phyloP scores from a whole-genome alignment of 345 rosid genomes.

The Sisymbrium altissimum region DNA sequence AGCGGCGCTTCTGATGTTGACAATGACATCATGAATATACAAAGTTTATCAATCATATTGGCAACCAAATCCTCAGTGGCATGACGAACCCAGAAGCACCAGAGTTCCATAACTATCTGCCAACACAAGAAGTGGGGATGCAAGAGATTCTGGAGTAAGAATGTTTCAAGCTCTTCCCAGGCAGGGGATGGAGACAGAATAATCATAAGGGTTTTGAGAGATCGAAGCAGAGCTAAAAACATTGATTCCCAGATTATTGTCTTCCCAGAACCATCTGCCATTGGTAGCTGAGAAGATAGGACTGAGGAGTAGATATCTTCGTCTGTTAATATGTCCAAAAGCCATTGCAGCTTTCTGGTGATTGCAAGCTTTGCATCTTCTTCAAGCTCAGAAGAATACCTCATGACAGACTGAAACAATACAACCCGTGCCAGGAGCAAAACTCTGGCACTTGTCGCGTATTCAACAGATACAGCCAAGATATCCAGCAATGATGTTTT shows the following conservation, averaged over 20 bases:
- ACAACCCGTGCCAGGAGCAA: slow-evolving; percentile 53
- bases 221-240: slow-evolving; percentile 55
- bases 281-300: slow-evolving; percentile 64
- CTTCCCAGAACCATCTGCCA: slow-evolving; percentile 52
- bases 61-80: slow-evolving; percentile 50
- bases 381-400: slow-evolving; percentile 48
- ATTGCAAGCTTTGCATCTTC: slow-evolving; percentile 49
- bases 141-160: slow-evolving; percentile 70
- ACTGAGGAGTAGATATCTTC: slow-evolving; percentile 63
- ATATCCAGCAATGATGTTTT: slow-evolving; percentile 43
- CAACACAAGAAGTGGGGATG: slow-evolving; percentile 85
- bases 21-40: slow-evolving; percentile 46
- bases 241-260: slow-evolving; percentile 61
- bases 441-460: slow-evolving; percentile 33
- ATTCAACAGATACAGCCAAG: slow-evolving; percentile 44
- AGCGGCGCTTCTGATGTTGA: slow-evolving; percentile 52
- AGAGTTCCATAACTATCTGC: slow-evolving; percentile 77
- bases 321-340: slow-evolving; percentile 49
- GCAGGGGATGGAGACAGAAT: slow-evolving; percentile 55
- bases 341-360: slow-evolving; percentile 62
- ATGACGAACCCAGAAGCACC: slow-evolving; percentile 73
- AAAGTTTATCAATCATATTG: slow-evolving; percentile 47
- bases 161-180: slow-evolving; percentile 61
- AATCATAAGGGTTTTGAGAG: slow-evolving; percentile 70
- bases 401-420: slow-evolving; percentile 53